Conservation (phyloP, 2,329 filamentous ascomycete species). For the Epicoccum nigrum region DNA sequence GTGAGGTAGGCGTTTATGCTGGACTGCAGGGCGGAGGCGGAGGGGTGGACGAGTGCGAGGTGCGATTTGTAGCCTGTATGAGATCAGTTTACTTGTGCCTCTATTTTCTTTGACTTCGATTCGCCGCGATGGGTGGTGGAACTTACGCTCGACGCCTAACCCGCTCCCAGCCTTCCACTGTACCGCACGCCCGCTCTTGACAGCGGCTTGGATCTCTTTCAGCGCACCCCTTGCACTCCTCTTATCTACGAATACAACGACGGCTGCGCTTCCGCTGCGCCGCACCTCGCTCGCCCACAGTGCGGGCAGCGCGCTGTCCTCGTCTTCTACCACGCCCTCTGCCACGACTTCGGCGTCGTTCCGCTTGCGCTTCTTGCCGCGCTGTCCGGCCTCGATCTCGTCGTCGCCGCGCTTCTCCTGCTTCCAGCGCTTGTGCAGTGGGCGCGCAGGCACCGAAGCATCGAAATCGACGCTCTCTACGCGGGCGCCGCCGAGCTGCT, state of each 20-base stretch:
- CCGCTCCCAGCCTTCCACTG: constrained; percentile 66
- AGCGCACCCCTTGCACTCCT: constrained; percentile 77
- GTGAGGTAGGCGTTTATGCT: constrained; percentile 86
- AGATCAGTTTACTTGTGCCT: background rate
- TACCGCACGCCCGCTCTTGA: constrained; percentile 64
- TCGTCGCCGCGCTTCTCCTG: constrained; percentile 37
- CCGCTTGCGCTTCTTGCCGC: constrained; percentile 63
- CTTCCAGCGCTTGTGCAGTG: constrained; percentile 58
- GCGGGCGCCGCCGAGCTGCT: constrained; percentile 75
- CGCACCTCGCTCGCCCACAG: constrained; percentile 76
- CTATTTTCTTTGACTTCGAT: too few relatives aligned
- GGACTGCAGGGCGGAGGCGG: constrained; percentile 68
- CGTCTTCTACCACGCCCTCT: constrained; percentile 58
- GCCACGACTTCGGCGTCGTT: constrained; percentile 43
- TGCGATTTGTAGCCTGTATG: constrained; percentile 65
- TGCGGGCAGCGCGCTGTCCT: constrained; percentile 67
- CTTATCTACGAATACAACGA: constrained; percentile 83
- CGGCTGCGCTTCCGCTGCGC: constrained; percentile 75
- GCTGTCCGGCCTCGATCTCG: constrained; percentile 46
- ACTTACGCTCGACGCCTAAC: constrained; percentile 60
- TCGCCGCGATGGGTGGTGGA: constrained; percentile 14
- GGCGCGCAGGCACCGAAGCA: constrained; percentile 32
- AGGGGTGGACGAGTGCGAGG: constrained; percentile 73
- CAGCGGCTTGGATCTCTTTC: constrained; percentile 72
- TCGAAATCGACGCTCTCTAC: constrained; percentile 83